A percentile compares a stretch with the other conserved stretches of the same genome.
Evolutionary conservation across 2,329 filamentous ascomycete genomes (phyloP).

Genomic region (Trichoderma sp.): DNA sequence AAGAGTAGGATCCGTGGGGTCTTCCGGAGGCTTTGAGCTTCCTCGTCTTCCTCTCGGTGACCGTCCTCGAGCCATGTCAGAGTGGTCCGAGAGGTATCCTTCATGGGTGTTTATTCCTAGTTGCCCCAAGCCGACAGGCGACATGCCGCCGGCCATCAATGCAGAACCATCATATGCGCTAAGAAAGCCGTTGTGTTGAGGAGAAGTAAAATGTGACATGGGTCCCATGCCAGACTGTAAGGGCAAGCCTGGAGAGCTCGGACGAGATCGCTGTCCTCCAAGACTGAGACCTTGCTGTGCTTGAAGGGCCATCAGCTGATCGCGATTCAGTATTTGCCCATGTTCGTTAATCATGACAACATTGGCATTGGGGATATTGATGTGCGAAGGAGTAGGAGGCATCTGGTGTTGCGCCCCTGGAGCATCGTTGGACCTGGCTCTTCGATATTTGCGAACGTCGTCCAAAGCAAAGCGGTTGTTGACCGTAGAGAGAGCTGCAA

Average conservation of each 20-base stretch:
- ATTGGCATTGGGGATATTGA: constrained; percentile 67
- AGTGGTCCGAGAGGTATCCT: constrained; percentile 91
- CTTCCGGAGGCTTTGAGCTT: constrained; percentile 95
- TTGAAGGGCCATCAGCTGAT: constrained; percentile 81
- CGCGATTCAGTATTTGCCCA: constrained; percentile 79
- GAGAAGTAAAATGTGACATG: constrained; percentile 74
- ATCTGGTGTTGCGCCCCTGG: constrained; percentile 62
- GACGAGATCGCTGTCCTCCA: constrained; percentile 73
- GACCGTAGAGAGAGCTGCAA: constrained; percentile 92
- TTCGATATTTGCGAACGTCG: constrained; percentile 93
- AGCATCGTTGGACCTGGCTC: constrained; percentile 83
- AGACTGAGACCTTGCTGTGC: constrained; percentile 63
- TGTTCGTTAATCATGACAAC: constrained; percentile 94
- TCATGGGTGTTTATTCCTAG: constrained; percentile 70
- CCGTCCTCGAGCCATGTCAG: constrained; percentile 83
- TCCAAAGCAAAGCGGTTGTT: constrained; percentile 98
- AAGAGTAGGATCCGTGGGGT: constrained; percentile 86
- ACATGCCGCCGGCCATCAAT: constrained; percentile 69
- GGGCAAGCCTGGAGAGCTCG: constrained; percentile 82
- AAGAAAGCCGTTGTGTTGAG: constrained; percentile 92
- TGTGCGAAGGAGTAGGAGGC: constrained; percentile 65
- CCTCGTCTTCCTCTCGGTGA: constrained; percentile 90
- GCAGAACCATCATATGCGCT: constrained; percentile 80
- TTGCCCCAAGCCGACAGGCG: constrained; percentile 67
- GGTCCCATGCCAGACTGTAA: constrained; percentile 66